Evolutionary conservation across 305 asterid species (phyloP).

Genomic region (Ajuga reptans): DNA sequence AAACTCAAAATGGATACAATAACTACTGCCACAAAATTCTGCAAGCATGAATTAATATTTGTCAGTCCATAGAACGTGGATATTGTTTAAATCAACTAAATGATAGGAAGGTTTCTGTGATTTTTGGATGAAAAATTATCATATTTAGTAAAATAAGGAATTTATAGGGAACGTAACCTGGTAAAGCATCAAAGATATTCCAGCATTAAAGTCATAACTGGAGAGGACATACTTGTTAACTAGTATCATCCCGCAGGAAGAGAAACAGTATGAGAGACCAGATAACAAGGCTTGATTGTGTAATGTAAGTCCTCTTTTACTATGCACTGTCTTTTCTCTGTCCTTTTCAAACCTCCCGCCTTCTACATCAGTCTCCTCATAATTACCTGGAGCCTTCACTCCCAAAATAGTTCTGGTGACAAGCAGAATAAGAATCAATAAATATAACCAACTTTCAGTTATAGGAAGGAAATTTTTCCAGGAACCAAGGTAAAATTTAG

Average conservation of each 20-base stretch:
- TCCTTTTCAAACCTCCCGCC: constrained; percentile 45
- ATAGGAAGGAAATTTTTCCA: neutral
- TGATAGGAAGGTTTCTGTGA: neutral
- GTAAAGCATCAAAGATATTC: constrained; percentile 85
- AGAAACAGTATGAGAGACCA: constrained; percentile 74
- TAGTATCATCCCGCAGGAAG: constrained; percentile 87
- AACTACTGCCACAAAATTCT: constrained; percentile 73
- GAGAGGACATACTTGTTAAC: constrained; percentile 91
- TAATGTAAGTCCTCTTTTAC: constrained; percentile 30
- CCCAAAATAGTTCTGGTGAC: constrained; percentile 37
- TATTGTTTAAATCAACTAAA: neutral
- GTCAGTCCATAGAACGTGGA: constrained; percentile 8
- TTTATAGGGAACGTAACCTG: constrained; percentile 45
- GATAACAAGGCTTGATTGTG: constrained; percentile 68
- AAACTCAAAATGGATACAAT: constrained; percentile 50
- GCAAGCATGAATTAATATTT: constrained; percentile 29
- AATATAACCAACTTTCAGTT: constrained; percentile 2
- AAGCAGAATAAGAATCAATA: constrained; percentile 15
- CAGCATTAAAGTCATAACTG: constrained; percentile 77
- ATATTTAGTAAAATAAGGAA: neutral
- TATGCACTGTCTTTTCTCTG: constrained; percentile 37
- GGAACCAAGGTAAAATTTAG: neutral
- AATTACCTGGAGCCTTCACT: constrained; percentile 41
- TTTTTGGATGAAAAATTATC: neutral
- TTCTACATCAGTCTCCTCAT: constrained; percentile 56